Percentiles rank a stretch among this genome's conserved stretches.
phyloP scores from a whole-genome alignment of 108 stramenopile genomes.

The Nitzschia inconspicua region DNA sequence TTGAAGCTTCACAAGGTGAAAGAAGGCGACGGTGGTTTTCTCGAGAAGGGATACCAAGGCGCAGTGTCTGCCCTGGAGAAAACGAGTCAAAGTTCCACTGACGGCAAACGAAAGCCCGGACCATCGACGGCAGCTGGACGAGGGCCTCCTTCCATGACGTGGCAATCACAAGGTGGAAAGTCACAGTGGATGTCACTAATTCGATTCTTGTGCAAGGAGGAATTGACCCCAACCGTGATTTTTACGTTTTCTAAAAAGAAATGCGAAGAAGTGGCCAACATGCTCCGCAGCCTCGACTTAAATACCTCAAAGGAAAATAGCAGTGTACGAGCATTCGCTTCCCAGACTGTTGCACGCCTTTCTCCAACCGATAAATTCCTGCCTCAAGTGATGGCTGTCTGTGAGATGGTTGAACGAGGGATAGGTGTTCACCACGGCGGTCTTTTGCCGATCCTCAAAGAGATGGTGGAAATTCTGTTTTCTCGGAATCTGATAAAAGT shows the following conservation, averaged over 20 bases:
- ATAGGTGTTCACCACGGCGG: slow-evolving; percentile 98
- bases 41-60: slow-evolving; percentile 71
- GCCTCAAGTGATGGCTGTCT: slow-evolving; percentile 87
- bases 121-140: slow-evolving; percentile 15
- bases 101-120: slow-evolving; percentile 18
- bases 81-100: slow-evolving; percentile 32
- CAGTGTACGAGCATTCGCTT: slow-evolving; percentile 66
- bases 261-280: slow-evolving; percentile 92
- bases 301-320: slow-evolving; percentile 81
- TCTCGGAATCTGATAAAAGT: slow-evolving; percentile 89
- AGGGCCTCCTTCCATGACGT: slow-evolving; percentile 60
- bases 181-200: slow-evolving; percentile 81
- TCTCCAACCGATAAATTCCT: slow-evolving; percentile 81
- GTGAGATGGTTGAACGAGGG: slow-evolving; percentile 88
- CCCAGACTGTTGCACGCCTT: slow-evolving; percentile 80
- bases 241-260: slow-evolving; percentile 98
- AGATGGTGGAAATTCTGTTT: slow-evolving; percentile 89
- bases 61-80: slow-evolving; percentile 72
- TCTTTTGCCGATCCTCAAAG: slow-evolving; percentile 95
- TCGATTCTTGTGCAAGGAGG: slow-evolving; percentile 77
- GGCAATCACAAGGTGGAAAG: slow-evolving; percentile 81
- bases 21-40: slow-evolving; percentile 75
- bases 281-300: slow-evolving; percentile 80
- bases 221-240: slow-evolving; percentile 92
- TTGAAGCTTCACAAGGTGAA: slow-evolving; percentile 79